Evolutionary conservation across 2,329 filamentous ascomycete species (phyloP).

Genomic region (Colletotrichum tofieldiae): DNA sequence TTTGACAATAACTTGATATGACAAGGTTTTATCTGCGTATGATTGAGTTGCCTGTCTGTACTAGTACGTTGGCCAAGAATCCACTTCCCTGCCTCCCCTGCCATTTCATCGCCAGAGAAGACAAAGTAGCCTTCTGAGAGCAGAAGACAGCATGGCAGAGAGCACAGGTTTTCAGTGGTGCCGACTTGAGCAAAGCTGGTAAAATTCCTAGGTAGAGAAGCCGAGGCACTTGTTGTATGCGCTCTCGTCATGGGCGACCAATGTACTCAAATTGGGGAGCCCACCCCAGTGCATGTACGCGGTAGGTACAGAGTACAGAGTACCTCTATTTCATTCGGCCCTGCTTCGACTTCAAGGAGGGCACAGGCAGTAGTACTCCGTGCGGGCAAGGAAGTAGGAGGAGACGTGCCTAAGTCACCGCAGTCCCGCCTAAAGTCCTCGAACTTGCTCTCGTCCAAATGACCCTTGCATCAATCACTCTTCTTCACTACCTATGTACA

Average conservation of each 20-base stretch:
- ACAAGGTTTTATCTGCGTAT: background rate
- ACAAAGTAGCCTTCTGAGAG: background rate
- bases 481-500: background rate
- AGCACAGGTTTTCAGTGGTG: background rate
- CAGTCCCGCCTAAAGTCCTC: too few species aligned
- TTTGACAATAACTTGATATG: background rate
- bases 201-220: too few species aligned
- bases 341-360: background rate
- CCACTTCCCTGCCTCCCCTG: background rate
- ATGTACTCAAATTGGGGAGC: background rate
- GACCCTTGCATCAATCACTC: too few species aligned
- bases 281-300: background rate
- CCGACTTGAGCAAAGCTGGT: background rate
- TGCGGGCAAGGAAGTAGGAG: background rate
- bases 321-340: background rate
- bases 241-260: background rate
- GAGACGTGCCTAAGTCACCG: too few species aligned
- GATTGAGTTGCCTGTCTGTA: background rate
- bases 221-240: background rate
- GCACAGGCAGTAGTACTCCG: background rate
- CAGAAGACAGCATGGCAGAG: background rate
- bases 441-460: too few species aligned
- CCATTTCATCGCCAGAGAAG: background rate
- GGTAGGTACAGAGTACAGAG: background rate
- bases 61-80: background rate